Conservation (phyloP, 2,329 filamentous ascomycete genomes). For the Hawksworthiomyces lignivorus region DNA sequence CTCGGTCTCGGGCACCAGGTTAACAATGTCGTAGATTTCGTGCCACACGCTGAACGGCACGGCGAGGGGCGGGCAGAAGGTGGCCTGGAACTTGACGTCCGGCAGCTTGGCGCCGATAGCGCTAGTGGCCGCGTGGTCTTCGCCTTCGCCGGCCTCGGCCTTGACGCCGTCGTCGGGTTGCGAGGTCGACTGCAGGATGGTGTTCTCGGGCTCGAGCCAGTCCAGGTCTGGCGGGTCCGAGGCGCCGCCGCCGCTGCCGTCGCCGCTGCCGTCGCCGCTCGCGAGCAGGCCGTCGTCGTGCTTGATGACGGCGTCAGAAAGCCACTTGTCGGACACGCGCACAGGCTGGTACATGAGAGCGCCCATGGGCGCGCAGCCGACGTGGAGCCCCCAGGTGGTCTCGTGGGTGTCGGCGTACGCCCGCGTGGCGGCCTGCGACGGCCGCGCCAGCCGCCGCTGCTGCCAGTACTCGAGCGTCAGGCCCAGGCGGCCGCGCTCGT, state of each 20-base stretch:
- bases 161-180: conserved; percentile 10
- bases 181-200: conserved; percentile 14
- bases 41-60: conserved; percentile 58
- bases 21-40: conserved; percentile 52
- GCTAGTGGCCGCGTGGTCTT: too few species aligned
- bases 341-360: conserved; percentile 47
- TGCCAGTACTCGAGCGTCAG: conserved; percentile 74
- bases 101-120: conserved; percentile 47
- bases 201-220: conserved; percentile 65
- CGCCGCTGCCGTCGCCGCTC: conserved; percentile 16
- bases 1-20: conserved; percentile 34
- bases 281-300: conserved; percentile 32
- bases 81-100: conserved; percentile 66
- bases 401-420: conserved; percentile 20
- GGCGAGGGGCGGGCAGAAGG: conserved; percentile 65
- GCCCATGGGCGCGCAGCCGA: conserved; percentile 52
- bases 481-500: conserved; percentile 58
- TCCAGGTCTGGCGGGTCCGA: conserved; percentile 39
- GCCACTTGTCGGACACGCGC: conserved; percentile 66
- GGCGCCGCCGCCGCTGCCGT: conserved; percentile 21
- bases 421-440: conserved; percentile 18
- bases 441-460: conserved; percentile 44
- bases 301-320: conserved; percentile 58
- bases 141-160: conserved; percentile 11
- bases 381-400: conserved; percentile 57